phyloP scores from a whole-genome alignment of 2,329 filamentous ascomycete species.

The Davidsoniella eucalypti region DNA sequence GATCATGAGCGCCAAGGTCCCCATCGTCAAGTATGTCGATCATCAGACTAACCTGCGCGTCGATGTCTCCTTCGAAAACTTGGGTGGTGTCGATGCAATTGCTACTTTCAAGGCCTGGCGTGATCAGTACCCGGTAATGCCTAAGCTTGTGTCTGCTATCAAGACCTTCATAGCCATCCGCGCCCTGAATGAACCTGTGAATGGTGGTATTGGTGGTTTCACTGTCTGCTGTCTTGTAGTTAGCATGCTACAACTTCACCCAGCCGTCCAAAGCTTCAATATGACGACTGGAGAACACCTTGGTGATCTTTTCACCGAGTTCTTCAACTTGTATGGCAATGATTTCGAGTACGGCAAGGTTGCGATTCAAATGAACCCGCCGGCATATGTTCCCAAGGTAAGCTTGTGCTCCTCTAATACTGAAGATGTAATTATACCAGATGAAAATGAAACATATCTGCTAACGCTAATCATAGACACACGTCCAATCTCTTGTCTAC shows the following conservation, averaged over 20 bases:
- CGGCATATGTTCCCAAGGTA: slow-evolving; percentile 64
- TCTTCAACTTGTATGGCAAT: slow-evolving; percentile 79
- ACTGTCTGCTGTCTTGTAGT: slow-evolving; percentile 87
- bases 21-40: slow-evolving; percentile 84
- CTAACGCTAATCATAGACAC: slow-evolving; percentile 20
- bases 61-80: slow-evolving; percentile 89
- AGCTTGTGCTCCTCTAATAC: slow-evolving; percentile 14
- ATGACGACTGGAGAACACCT: slow-evolving; percentile 49
- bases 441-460: slow-evolving; percentile 10
- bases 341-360: slow-evolving; percentile 53
- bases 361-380: slow-evolving; percentile 62
- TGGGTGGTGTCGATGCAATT: slow-evolving; percentile 64
- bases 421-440: not conserved
- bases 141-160: slow-evolving; percentile 67
- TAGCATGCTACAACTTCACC: slow-evolving; percentile 69
- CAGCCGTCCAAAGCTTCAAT: slow-evolving; percentile 45
- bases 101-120: slow-evolving; percentile 72
- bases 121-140: slow-evolving; percentile 64
- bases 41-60: slow-evolving; percentile 61
- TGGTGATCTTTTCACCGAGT: slow-evolving; percentile 68
- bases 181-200: slow-evolving; percentile 78
- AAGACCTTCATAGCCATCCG: slow-evolving; percentile 89
- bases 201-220: slow-evolving; percentile 84
- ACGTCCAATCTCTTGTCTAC: slow-evolving; percentile 32
- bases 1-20: slow-evolving; percentile 65